phyloP scores from a whole-genome alignment of 768 basidiomycete species.

The Tulasnella sp. region DNA sequence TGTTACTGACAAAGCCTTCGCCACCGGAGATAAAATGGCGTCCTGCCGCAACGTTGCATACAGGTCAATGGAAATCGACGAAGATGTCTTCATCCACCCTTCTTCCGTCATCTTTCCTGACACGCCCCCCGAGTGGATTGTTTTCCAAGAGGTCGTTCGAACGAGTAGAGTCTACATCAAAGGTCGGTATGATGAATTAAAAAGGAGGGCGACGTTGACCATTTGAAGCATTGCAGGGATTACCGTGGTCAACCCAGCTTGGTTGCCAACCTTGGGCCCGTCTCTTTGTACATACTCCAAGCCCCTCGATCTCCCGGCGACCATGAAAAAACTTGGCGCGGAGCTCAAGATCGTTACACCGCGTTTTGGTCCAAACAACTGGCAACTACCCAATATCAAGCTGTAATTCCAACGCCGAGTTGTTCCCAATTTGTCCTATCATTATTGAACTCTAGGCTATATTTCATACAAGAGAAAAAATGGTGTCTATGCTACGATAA shows the following conservation, averaged over 20 bases:
- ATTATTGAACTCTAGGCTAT: neutral
- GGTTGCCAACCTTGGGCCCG: constrained; percentile 76
- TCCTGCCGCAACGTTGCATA: constrained; percentile 79
- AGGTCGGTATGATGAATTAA: constrained; percentile 41
- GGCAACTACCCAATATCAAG: constrained; percentile 78
- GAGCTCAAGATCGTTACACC: constrained; percentile 72
- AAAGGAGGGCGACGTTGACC: neutral
- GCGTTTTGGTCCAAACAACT: constrained; percentile 73
- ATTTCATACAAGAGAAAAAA: constrained; percentile 1
- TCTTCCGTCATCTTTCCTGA: constrained; percentile 65
- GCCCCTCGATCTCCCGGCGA: constrained; percentile 48
- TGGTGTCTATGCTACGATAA: neutral
- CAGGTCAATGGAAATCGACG: constrained; percentile 63
- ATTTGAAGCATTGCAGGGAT: constrained; percentile 42
- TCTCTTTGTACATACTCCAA: constrained; percentile 85
- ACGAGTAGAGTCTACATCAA: constrained; percentile 72
- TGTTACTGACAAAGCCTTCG: constrained; percentile 50
- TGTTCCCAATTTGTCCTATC: neutral
- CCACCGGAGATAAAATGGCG: constrained; percentile 58
- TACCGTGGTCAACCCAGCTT: constrained; percentile 78
- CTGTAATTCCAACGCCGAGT: constrained; percentile 8
- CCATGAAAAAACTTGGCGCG: constrained; percentile 34
- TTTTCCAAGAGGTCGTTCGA: constrained; percentile 74
- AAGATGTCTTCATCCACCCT: constrained; percentile 90
- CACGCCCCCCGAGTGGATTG: constrained; percentile 77